phyloP scores from a whole-genome alignment of 179 eudicot species.

The Amaranthus tricolor region DNA sequence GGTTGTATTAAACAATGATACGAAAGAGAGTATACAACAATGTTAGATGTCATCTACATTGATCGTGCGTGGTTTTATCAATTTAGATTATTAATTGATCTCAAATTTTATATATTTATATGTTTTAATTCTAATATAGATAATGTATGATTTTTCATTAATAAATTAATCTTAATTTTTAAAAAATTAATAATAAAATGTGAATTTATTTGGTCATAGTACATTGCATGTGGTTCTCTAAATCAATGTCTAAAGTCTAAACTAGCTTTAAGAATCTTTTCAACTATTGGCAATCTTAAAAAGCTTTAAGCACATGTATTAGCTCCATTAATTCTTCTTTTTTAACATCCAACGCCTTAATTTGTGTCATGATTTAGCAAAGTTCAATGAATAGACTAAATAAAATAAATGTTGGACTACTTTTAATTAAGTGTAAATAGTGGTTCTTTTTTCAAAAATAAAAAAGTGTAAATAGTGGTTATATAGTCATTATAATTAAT shows the following conservation, averaged over 20 bases:
- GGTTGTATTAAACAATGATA: no score
- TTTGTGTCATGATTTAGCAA: constrained; percentile 11
- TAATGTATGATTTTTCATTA: background rate
- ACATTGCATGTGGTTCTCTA: constrained; percentile 32
- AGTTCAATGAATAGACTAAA: background rate
- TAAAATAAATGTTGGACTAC: background rate
- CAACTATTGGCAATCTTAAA: constrained; percentile 12
- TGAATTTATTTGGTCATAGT: background rate
- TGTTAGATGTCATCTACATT: no score
- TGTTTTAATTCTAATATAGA: background rate
- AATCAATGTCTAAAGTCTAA: constrained; percentile 23
- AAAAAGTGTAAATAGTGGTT: no score
- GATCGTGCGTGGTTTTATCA: no score
- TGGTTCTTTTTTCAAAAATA: background rate
- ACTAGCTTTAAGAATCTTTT: constrained; percentile 18
- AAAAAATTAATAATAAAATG: background rate
- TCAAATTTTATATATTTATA: background rate
- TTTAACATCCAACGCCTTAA: background rate
- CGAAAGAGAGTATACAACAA: no score
- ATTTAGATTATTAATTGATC: background rate
- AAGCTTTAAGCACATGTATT: constrained; percentile 23
- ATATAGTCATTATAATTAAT: no score
- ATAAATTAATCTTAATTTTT: background rate
- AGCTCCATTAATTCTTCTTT: background rate
- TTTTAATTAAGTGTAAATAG: background rate